phyloP scores from a whole-genome alignment of 78 protist species.

The Dictyostelium capitatum region DNA sequence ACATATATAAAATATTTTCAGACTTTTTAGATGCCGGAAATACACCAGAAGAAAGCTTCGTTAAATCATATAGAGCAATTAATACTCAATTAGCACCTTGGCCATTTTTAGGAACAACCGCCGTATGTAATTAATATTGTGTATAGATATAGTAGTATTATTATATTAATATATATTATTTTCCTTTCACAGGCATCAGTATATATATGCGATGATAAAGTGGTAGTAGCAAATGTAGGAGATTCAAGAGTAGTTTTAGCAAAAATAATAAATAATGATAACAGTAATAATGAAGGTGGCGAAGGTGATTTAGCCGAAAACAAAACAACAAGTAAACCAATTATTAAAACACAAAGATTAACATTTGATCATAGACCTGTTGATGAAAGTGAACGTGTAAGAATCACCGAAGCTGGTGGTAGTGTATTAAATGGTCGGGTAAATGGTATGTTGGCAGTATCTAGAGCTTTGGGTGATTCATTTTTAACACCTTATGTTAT shows the following conservation, averaged over 20 bases:
- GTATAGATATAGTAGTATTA: no score
- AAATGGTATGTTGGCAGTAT: slow-evolving; percentile 79
- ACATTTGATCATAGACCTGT: slow-evolving; percentile 78
- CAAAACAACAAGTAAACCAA: neutral
- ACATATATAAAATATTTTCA: slow-evolving; percentile 52
- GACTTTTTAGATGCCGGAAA: slow-evolving; percentile 31
- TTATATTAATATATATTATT: no score
- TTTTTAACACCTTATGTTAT: slow-evolving; percentile 67
- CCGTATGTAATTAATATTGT: neutral
- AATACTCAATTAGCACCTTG: slow-evolving; percentile 52
- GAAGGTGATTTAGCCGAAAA: neutral
- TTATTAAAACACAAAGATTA: slow-evolving; percentile 8
- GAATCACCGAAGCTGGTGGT: slow-evolving; percentile 64
- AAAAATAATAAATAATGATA: neutral
- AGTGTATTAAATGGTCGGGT: slow-evolving; percentile 78
- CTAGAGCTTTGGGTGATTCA: slow-evolving; percentile 76
- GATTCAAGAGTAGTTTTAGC: slow-evolving; percentile 72
- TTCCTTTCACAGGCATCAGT: slow-evolving; percentile 19
- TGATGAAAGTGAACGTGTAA: slow-evolving; percentile 46
- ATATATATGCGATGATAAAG: slow-evolving; percentile 36
- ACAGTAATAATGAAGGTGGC: neutral
- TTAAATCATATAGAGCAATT: neutral
- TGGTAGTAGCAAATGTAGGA: slow-evolving; percentile 62
- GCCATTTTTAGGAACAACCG: slow-evolving; percentile 77
- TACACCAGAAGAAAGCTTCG: slow-evolving; percentile 46